phyloP scores from a whole-genome alignment of 192 early-diverging fungal genomes.

The Phlyctochytrium arcticum region DNA sequence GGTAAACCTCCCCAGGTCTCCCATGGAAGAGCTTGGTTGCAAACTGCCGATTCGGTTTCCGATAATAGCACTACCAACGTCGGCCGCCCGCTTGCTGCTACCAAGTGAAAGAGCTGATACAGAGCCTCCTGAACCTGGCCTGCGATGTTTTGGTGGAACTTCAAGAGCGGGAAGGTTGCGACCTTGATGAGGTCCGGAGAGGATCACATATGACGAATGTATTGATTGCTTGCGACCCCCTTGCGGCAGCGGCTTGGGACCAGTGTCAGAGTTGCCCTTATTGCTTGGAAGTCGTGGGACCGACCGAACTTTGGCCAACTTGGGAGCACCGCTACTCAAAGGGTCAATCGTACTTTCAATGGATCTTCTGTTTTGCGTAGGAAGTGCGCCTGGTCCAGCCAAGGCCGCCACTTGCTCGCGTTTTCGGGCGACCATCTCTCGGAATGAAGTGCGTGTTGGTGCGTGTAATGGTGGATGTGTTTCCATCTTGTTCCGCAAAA shows the following conservation, averaged over 20 bases:
- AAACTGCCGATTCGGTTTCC: neutral
- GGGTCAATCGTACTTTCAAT: neutral
- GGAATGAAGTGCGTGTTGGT: constrained; percentile 16
- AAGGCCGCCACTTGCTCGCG: constrained; percentile 24
- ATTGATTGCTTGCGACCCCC: neutral
- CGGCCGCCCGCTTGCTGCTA: neutral
- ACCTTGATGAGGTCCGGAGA: neutral
- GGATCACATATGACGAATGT: neutral
- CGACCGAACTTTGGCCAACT: neutral
- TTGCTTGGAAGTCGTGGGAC: neutral
- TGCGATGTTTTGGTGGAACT: neutral
- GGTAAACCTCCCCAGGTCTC: neutral
- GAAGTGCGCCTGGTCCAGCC: neutral
- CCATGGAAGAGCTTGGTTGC: neutral
- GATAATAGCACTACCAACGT: neutral
- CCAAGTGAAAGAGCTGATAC: neutral
- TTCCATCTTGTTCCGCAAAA: too few species aligned
- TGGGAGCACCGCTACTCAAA: neutral
- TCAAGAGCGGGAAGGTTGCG: neutral
- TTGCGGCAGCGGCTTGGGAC: neutral
- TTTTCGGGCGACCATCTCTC: constrained; percentile 34
- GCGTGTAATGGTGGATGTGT: neutral
- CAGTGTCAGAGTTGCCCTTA: neutral
- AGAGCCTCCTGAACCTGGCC: neutral
- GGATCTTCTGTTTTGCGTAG: neutral